Evolutionary conservation across 78 protist genomes (phyloP).

Genomic region (Bodo saltans): DNA sequence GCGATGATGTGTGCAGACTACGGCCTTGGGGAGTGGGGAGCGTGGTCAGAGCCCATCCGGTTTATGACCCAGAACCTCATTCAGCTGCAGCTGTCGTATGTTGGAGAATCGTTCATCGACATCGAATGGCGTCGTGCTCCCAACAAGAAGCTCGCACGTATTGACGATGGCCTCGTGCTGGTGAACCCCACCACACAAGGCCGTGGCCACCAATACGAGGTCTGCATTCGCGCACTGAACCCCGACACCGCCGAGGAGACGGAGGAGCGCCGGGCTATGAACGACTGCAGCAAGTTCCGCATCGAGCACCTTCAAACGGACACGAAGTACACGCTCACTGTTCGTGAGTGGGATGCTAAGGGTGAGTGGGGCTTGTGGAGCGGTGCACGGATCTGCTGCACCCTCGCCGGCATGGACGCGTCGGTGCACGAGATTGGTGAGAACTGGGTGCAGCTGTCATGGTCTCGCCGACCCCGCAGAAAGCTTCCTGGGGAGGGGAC

Average conservation of each 20-base stretch:
- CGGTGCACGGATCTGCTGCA: not conserved
- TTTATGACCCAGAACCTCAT: slow-evolving; percentile 29
- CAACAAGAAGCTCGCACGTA: not conserved
- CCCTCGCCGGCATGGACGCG: slow-evolving; percentile 6
- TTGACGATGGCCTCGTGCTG: not conserved
- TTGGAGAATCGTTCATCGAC: slow-evolving; percentile 14
- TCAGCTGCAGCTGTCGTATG: slow-evolving; percentile 1
- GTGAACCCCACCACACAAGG: not conserved
- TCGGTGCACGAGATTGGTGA: slow-evolving; percentile 13
- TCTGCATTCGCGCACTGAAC: not conserved
- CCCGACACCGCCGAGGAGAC: too few relatives aligned
- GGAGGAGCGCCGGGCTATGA: not conserved
- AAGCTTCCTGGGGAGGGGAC: too few relatives aligned
- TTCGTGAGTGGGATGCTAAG: slow-evolving; percentile 3
- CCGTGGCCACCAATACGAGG: slow-evolving; percentile 14
- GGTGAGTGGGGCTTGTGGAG: slow-evolving; percentile 31
- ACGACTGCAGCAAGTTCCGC: not conserved
- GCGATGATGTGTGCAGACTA: not conserved
- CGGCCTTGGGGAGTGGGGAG: slow-evolving; percentile 23
- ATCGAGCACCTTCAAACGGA: slow-evolving; percentile 15
- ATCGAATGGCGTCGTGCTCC: slow-evolving; percentile 23
- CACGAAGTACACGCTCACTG: not conserved
- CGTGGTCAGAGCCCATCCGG: not conserved
- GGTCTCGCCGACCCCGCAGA: too few relatives aligned
- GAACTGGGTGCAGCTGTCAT: slow-evolving; percentile 8